phyloP scores from a whole-genome alignment of 1,284 basidiomycete genomes.

The Testicularia cyperi region DNA sequence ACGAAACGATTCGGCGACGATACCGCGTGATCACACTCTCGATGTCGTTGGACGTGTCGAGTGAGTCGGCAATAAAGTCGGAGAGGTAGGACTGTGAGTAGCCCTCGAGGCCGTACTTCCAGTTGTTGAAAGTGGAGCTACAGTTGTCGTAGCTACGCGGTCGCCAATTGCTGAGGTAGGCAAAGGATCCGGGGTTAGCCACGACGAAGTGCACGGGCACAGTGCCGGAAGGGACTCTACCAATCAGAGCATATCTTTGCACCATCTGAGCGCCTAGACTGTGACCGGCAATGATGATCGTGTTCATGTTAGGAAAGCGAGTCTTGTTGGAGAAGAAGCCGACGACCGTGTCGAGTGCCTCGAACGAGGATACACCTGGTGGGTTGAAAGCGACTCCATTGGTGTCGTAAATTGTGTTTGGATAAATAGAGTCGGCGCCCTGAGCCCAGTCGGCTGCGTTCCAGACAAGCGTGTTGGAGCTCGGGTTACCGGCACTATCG shows the following conservation, averaged over 20 bases:
- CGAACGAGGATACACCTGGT: constrained; percentile 31
- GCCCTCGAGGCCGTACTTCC: constrained; percentile 36
- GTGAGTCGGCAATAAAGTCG: constrained; percentile 32
- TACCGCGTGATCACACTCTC: constrained; percentile 34
- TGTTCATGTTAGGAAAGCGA: constrained; percentile 36
- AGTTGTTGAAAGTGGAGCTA: constrained; percentile 29
- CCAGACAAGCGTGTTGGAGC: constrained; percentile 33
- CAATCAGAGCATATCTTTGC: constrained; percentile 41
- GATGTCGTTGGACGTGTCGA: constrained; percentile 31
- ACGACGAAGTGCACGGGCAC: constrained; percentile 45
- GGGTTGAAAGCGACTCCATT: constrained; percentile 6
- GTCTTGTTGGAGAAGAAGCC: constrained; percentile 28
- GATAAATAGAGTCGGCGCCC: constrained; percentile 35
- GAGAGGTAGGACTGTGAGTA: constrained; percentile 35
- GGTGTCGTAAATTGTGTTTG: constrained; percentile 9
- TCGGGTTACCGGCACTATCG: constrained; percentile 12
- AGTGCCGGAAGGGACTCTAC: constrained; percentile 21
- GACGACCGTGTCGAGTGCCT: constrained; percentile 31
- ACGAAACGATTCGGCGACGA: constrained; percentile 24
- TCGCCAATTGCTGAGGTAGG: constrained; percentile 28
- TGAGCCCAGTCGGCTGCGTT: constrained; percentile 24
- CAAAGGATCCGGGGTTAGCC: constrained; percentile 44
- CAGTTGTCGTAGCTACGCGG: constrained; percentile 18
- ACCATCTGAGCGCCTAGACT: constrained; percentile 41
- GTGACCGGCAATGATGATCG: constrained; percentile 41